A percentile compares a stretch with the other conserved stretches of the same genome.
Conservation (phyloP, 495 filamentous ascomycete genomes). For the Talaromyces trachyspermus region DNA sequence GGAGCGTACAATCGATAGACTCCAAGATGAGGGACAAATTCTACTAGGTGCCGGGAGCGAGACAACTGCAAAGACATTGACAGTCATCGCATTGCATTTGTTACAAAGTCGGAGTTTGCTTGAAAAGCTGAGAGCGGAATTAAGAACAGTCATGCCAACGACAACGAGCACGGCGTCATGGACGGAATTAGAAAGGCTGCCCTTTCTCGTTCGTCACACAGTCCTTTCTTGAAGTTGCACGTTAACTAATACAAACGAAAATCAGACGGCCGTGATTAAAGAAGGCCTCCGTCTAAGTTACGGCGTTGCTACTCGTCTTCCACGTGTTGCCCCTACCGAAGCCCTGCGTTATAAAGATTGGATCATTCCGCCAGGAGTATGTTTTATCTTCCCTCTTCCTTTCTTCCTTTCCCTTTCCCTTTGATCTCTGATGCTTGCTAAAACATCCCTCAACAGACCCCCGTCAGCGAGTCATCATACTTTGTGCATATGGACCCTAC, state of each 20-base stretch:
- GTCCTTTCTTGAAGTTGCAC: background rate
- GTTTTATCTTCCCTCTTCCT: too few relatives aligned
- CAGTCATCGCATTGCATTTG: constrained; percentile 22
- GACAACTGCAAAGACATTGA: constrained; percentile 26
- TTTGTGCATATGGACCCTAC: constrained; percentile 31
- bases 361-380: constrained; percentile 15
- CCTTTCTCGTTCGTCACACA: constrained; percentile 12
- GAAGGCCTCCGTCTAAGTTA: constrained; percentile 31
- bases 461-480: constrained; percentile 31
- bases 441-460: constrained; percentile 26
- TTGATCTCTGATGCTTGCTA: background rate
- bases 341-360: constrained; percentile 24
- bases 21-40: constrained; percentile 27
- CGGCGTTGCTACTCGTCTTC: constrained; percentile 22
- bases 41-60: constrained; percentile 29
- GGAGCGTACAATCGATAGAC: constrained; percentile 14
- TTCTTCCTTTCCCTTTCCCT: too few relatives aligned
- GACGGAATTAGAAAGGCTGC: constrained; percentile 10
- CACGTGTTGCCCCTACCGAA: constrained; percentile 26
- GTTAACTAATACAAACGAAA: background rate
- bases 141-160: constrained; percentile 15
- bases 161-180: constrained; percentile 1
- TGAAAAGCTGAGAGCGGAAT: constrained; percentile 20
- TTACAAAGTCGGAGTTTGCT: constrained; percentile 14
- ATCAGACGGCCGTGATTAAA: constrained; percentile 25